Percentiles rank a stretch among this genome's conserved stretches.
These are phyloP conservation scores for Tolypocladium tropicale DNA, from an alignment of 2,329 filamentous ascomycete genomes.

Conservation along the genomic window DNA sequence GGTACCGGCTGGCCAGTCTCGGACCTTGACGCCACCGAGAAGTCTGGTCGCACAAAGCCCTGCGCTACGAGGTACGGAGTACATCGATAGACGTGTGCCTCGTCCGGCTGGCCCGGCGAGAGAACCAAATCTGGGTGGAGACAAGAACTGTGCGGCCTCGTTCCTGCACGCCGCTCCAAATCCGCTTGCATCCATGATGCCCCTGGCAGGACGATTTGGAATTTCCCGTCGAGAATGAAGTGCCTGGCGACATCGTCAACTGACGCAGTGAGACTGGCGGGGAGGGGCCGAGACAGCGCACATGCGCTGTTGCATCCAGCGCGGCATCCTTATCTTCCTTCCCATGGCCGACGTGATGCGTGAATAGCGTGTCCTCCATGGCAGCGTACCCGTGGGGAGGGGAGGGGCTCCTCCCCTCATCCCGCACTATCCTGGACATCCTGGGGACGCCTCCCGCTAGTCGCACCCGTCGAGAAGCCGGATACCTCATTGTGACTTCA, in stretches of 20 bases:
- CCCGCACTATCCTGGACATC: background rate
- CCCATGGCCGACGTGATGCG: background rate
- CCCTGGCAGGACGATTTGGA: background rate
- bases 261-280: background rate
- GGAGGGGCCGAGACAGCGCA: background rate
- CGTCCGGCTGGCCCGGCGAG: background rate
- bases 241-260: background rate
- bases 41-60: background rate
- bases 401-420: background rate
- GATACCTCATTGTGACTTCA: background rate
- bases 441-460: background rate
- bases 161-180: background rate
- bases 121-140: background rate
- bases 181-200: background rate
- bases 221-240: background rate
- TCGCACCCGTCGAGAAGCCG: background rate
- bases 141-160: background rate
- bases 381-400: background rate
- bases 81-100: background rate
- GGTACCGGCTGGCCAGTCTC: background rate
- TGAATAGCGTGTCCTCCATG: background rate
- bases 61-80: no score
- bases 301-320: background rate
- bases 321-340: background rate
- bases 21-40: slow-evolving; percentile 2